Evolutionary conservation across 495 filamentous ascomycete genomes (phyloP), one percentile per base, ranked within the genome.

Genomic region (Penicillium tannophilum): DNA sequence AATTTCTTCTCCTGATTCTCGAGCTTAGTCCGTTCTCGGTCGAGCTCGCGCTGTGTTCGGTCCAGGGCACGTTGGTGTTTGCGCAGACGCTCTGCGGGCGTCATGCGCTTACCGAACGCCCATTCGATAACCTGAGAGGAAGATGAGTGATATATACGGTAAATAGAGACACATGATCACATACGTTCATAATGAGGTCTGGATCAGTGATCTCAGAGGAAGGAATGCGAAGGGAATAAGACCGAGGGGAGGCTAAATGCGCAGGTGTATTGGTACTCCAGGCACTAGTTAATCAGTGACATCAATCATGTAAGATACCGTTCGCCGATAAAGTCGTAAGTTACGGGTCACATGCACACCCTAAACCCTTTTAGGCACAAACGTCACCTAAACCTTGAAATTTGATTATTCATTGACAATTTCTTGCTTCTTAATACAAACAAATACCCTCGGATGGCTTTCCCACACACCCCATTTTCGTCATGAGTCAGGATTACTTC

Each of bases 1-100:
- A 98, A 82, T 69, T 96, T 96, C 85, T 97, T 98, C 81, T 98
- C 94, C 64, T 98, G 94, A 55, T 96, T 93, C 73, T 98, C 95
- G 7, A 98, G 83, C 78, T 98, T 98, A 44, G 90, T 84, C 43
- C 93, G 85, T 71, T 97, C 92, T 46, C 95, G 86, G 64, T 98
- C 95, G 19, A 98, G 82, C 76, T 98, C 94, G 54, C 94, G 88
- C 66, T 97, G 93, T 9, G 94, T 96, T 74, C 97, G 95, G 76
- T 98, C 93, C 52, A 98, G 87, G 54, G 95, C 90, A 62, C 95
- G 83, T 75, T 97, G 93, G 73, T 98, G 96, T 73, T 97, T 98
- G 74, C 94, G 89, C 70, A 98, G 83, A 66, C 94, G 90, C 82
- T 98, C 93, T 14, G 91, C 90, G 8, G 94, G 93, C 72, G 93